Evolutionary conservation across 164 flowering plant species (phyloP).

Genomic region (Platanus orientalis): DNA sequence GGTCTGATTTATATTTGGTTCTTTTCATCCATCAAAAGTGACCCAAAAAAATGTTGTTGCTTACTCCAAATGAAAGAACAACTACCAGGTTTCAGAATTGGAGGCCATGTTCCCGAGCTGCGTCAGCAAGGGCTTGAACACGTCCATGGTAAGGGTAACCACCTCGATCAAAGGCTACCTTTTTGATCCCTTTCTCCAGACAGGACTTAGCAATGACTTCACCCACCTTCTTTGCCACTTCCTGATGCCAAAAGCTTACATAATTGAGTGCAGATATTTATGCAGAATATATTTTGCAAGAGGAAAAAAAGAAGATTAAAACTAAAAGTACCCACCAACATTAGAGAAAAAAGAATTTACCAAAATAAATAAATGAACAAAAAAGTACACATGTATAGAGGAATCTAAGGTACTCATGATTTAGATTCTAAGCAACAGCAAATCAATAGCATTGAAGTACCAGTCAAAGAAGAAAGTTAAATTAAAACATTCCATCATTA

Average conservation of each 20-base stretch:
- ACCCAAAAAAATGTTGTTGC: no score
- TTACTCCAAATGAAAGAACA: no score
- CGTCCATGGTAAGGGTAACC: constrained; percentile 97
- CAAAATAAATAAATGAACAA: no score
- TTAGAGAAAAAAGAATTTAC: no score
- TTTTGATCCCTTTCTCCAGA: constrained; percentile 83
- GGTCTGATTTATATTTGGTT: no score
- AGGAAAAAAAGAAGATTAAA: background rate
- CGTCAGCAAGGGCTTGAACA: constrained; percentile 77
- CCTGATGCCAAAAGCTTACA: constrained; percentile 41
- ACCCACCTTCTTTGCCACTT: constrained; percentile 83
- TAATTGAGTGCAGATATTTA: no score
- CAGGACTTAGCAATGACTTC: constrained; percentile 87
- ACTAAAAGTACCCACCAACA: background rate
- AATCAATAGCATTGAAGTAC: background rate
- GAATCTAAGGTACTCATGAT: no score
- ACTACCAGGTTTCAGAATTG: constrained; percentile 59
- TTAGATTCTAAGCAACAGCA: no score
- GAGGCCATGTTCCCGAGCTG: constrained; percentile 93
- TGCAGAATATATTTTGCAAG: no score
- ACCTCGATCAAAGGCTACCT: constrained; percentile 92
- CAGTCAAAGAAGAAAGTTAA: no score
- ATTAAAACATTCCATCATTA: background rate
- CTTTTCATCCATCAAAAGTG: no score
- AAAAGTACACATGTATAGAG: no score